Evolutionary conservation across 371 early-diverging fungal species (phyloP), one percentile per base, ranked within the genome.

Genomic region (Capniomyces stellatus): DNA sequence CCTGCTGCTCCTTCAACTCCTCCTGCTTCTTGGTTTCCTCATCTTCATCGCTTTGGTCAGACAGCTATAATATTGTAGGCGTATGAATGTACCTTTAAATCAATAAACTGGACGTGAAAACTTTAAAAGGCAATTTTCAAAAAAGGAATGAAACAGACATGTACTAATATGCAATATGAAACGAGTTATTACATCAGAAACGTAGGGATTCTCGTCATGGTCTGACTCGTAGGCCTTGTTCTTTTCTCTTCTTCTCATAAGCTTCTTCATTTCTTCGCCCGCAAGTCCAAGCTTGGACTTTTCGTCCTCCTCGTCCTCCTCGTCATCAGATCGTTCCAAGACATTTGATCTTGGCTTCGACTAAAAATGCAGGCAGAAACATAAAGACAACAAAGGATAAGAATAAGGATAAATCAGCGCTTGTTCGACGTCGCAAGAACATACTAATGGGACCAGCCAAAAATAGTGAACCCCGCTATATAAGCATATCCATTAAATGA

Each of bases 141-240:
- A 15, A n/a, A 54, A 19, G 6, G 8, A n/a, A 4, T 1, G 4
- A 21, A n/a, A 21, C 30, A 29, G 25, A 29, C 23, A 39, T 25
- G 15, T 29, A 52, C n/a, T n/a, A n/a, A n/a, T n/a, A n/a, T n/a
- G n/a, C n/a, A n/a, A n/a, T n/a, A n/a, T n/a, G 12, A 10, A 52
- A 52, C 35, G 25, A 8, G 12, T 23, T 23, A 8, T 44, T 48
- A 48, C 27, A 3, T 64, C 64, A 4, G 76, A 73, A 2, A 77
- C 77, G 70, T 85, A 87, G 1, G 84, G 83, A 28, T 67, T 71
- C 8, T 78, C 79, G 27, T 85, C 85, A 29, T 77, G 76, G 49
- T 85, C 85, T 43, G 81, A 80, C 25, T 81, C 85, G 56, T 86
- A 85, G 1, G 71, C 79, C 19, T 68, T 69, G 57, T 79, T 79